phyloP scores from a whole-genome alignment of 331 rosid genomes.

The Pyracantha coccinea region DNA sequence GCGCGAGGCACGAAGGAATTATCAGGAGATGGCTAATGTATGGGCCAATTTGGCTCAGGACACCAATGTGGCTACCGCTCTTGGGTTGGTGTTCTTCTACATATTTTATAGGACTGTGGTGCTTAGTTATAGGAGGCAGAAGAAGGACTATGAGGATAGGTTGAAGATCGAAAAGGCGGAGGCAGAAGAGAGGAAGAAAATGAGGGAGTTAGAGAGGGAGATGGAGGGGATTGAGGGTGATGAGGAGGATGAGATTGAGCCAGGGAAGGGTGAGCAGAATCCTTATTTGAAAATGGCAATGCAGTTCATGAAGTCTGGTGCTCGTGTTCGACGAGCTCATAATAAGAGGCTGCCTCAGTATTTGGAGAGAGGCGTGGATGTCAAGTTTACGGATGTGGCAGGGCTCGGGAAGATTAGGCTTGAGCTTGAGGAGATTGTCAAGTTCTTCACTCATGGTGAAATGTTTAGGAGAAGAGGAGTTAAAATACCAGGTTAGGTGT shows the following conservation, averaged over 20 bases:
- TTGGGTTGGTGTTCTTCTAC: conserved; percentile 63
- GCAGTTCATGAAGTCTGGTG: conserved; percentile 98
- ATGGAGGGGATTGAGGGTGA: conserved; percentile 50
- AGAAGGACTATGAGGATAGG: conserved; percentile 93
- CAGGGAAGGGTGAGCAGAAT: conserved; percentile 68
- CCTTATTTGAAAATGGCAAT: conserved; percentile 77
- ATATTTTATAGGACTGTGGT: conserved; percentile 82
- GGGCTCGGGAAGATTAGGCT: conserved; percentile 94
- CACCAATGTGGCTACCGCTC: conserved; percentile 35
- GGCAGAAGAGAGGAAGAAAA: conserved; percentile 86
- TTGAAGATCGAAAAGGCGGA: conserved; percentile 83
- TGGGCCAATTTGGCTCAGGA: conserved; percentile 58
- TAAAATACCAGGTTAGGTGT: conserved; percentile 76
- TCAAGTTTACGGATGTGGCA: conserved; percentile 88
- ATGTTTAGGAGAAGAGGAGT: conserved; percentile 94
- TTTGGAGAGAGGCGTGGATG: conserved; percentile 90
- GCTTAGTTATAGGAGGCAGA: conserved; percentile 71
- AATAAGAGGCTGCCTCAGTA: conserved; percentile 77
- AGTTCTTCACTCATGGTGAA: conserved; percentile 94
- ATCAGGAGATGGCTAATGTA: conserved; percentile 26
- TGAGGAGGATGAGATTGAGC: conserved; percentile 52
- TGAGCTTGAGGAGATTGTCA: conserved; percentile 98
- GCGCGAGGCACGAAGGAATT: conserved; percentile 27
- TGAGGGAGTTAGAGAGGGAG: conserved; percentile 69
- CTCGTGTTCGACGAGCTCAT: conserved; percentile 75